Base-by-base conservation (phyloP, 176 grass and related monocot genomes). In the Puya raimondii region DNA sequence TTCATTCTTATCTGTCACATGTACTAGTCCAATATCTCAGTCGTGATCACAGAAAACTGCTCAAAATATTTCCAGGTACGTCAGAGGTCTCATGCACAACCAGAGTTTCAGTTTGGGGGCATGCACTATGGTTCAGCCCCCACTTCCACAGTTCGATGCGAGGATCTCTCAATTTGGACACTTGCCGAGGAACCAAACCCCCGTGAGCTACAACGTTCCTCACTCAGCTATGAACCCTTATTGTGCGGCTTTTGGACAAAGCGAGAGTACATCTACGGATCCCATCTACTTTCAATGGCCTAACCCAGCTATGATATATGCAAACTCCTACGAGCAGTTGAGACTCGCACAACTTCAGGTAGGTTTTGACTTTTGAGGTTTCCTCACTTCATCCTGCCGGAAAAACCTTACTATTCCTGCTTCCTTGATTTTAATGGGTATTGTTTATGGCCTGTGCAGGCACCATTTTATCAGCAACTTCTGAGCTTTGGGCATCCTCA, bases 261-360 rank as follows among this genome's bases (percentile, higher is more conserved):
- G 52, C 66, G 49, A 77, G 58, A 65, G 59, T 56, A 77, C 18
- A 3, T 3, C 29, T 27, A 49, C 48, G 3, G 53, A 69, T 59
- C 42, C 14, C 49, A 17, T 77, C 12, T 77, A 77, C 66, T 49
- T 77, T 52, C 75, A 69, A 10, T 77, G 75, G 75, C 75, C 65
- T 20, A 63, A n/a, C 33, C 52, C 75, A 47, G 21, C 75, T 12
- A 49, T 50, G 52, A 69, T 77, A 33, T 77, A 77, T 50, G 12
- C 75, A 12, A 49, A 69, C 27, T 49, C 75, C 3, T 77, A 61
- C n/a, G 75, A 77, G 26, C 66, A 77, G 49, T 23, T 77, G 11
- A 56, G 50, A 56, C 66, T 69, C 49, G 52, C 33, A 15, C 56
- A 61, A 13, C 69, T 77, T 65, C 75, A 77, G 75, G 75, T 77